Conservation (phyloP, 106 monocot species). For the Acorus calamus region DNA sequence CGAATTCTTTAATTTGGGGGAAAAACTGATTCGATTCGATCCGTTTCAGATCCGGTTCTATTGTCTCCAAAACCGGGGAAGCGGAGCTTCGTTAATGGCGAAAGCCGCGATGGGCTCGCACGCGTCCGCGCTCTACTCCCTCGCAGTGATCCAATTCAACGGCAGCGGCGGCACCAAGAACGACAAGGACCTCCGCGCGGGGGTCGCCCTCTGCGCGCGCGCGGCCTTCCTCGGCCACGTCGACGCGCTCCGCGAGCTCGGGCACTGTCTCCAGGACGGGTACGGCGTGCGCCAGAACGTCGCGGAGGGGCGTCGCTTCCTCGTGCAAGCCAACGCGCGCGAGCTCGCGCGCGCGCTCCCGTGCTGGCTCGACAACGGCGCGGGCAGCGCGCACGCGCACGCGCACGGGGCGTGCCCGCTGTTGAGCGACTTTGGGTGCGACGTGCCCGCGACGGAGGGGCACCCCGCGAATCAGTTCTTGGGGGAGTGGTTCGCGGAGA, state of each 20-base stretch:
- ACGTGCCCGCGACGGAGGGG: conserved; percentile 27
- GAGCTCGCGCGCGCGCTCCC: conserved; percentile 22
- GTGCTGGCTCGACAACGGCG: no score
- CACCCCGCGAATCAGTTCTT: conserved; percentile 67
- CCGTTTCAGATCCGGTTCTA: conserved; percentile 48
- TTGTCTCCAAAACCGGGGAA: conserved; percentile 30
- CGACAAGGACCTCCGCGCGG: conserved; percentile 57
- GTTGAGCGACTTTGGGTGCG: conserved; percentile 47
- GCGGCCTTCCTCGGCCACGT: conserved; percentile 58
- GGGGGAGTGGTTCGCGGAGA: conserved; percentile 51
- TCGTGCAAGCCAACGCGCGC: conserved; percentile 37
- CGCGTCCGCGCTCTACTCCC: conserved; percentile 50
- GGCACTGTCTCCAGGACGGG: conserved; percentile 84
- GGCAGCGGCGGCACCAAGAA: conserved; percentile 58
- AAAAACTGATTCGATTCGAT: background rate
- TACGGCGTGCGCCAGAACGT: conserved; percentile 54
- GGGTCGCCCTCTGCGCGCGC: conserved; percentile 55
- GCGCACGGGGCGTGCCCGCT: conserved; percentile 7
- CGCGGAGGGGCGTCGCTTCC: conserved; percentile 37
- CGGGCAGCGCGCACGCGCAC: background rate
- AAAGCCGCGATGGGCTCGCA: conserved; percentile 53
- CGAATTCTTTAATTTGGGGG: background rate
- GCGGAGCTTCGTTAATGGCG: conserved; percentile 42
- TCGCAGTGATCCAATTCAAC: conserved; percentile 65
- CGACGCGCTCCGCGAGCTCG: conserved; percentile 77